Evolutionary conservation across 352 stramenopile genomes (phyloP), one percentile per base, ranked within the genome.

Genomic region (Phytopythium helicoides): DNA sequence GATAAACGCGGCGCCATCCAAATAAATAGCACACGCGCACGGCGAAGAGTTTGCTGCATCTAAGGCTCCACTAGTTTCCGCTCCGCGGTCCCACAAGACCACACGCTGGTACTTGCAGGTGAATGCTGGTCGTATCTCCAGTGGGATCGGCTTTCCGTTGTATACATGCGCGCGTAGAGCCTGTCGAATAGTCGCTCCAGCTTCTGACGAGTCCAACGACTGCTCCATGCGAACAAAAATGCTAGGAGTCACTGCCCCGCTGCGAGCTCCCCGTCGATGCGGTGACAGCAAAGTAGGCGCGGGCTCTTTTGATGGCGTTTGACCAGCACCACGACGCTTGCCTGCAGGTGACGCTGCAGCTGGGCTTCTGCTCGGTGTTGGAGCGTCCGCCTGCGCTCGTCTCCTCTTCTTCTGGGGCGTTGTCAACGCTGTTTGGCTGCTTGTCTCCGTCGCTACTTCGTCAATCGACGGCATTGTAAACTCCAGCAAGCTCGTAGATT

Each of bases 141-240:
- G 74, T 12, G 69, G 45, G 14, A 89, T 51, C 3, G 54, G 31
- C 52, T 86, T 85, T 54, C 69, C 75, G 53, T 87, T 86, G 57
- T 87, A 83, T 16, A 68, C 40, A 40, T 87, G 77, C 21, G 28
- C 66, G 23, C 70, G 62, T 7, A 89, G 52, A 11, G 78, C 75
- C 2, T 61, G 36, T n/a, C 55, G 51, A 50, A 87, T 76, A 16
- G 47, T 62, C 2, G 60, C 34, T 21, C 75, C 75, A 19, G 64
- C 53, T 6, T 42, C 49, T 0, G 78, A 89, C 3, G 52, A 49
- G 19, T 71, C 47, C 6, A 89, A 41, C 0, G 71, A 63, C n/a
- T 58, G 56, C 25, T 83, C 68, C 64, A 87, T 68, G 16, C 71
- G 62, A n/a, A 87, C 58, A 8, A 68, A 38, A 2, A 56, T 65